These are phyloP conservation scores for Adenanthera pavonina DNA, from an alignment of 306 rosid genomes.

Conservation along the genomic window DNA sequence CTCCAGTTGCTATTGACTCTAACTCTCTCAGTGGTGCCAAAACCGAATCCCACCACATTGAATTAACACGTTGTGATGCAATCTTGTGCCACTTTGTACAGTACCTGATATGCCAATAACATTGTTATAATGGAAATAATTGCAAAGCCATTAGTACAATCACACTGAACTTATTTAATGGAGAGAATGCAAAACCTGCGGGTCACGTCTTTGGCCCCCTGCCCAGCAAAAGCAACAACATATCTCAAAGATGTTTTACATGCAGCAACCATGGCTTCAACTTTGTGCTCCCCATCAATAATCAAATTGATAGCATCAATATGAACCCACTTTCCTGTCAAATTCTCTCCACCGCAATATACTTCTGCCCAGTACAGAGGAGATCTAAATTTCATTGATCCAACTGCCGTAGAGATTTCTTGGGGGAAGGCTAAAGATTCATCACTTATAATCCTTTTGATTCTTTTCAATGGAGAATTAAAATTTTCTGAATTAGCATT, in stretches of 20 bases:
- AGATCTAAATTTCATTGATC: slow-evolving; percentile 81
- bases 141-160: slow-evolving; percentile 19
- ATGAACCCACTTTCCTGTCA: slow-evolving; percentile 97
- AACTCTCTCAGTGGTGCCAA: slow-evolving; percentile 81
- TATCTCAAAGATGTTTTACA: slow-evolving; percentile 89
- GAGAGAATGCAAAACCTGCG: slow-evolving; percentile 71
- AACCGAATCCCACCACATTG: slow-evolving; percentile 86
- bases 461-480: slow-evolving; percentile 55
- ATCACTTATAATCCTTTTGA: slow-evolving; percentile 56
- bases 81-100: slow-evolving; percentile 90
- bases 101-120: slow-evolving; percentile 59
- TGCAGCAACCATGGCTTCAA: slow-evolving; percentile 84
- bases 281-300: slow-evolving; percentile 87
- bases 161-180: slow-evolving; percentile 22
- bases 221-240: slow-evolving; percentile 93
- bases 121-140: neutral
- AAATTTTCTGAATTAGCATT: slow-evolving; percentile 40
- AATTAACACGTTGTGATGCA: slow-evolving; percentile 73
- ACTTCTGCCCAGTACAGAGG: slow-evolving; percentile 97
- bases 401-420: slow-evolving; percentile 78
- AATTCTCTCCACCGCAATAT: slow-evolving; percentile 81
- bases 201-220: slow-evolving; percentile 96
- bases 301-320: slow-evolving; percentile 81
- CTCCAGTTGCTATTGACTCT: slow-evolving; percentile 71
- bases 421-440: slow-evolving; percentile 57